Conservation (phyloP, 495 filamentous ascomycete species). For the Penicillium samsonianum region DNA sequence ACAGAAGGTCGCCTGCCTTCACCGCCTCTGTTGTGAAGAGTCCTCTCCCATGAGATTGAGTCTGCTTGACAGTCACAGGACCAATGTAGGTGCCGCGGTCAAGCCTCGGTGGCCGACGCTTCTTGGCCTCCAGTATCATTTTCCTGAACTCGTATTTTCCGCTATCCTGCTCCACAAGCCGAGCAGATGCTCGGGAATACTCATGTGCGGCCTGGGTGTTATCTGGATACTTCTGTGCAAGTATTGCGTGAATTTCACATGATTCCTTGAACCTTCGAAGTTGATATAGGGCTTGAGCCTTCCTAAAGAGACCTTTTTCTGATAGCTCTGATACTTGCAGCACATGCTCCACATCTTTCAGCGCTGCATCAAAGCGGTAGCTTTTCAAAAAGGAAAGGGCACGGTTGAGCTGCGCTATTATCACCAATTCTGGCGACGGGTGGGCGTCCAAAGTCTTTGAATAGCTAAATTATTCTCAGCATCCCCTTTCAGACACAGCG, state of each 20-base stretch:
- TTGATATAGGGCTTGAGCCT: slow-evolving; percentile 48
- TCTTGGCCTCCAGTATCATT: slow-evolving; percentile 39
- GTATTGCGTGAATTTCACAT: slow-evolving; percentile 24
- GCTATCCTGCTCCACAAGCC: slow-evolving; percentile 23
- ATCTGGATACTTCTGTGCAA: slow-evolving; percentile 28
- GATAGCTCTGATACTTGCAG: slow-evolving; percentile 25
- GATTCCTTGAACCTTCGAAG: slow-evolving; percentile 45
- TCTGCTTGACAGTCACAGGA: slow-evolving; percentile 28
- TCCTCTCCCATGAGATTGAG: slow-evolving; percentile 39
- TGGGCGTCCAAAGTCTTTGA: slow-evolving; percentile 26
- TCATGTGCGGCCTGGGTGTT: slow-evolving; percentile 22
- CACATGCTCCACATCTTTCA: slow-evolving; percentile 42
- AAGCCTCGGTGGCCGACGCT: slow-evolving; percentile 35
- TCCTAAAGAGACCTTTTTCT: slow-evolving; percentile 50
- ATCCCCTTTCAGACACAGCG: slow-evolving; percentile 8
- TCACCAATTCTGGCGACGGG: slow-evolving; percentile 16
- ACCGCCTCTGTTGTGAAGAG: slow-evolving; percentile 52
- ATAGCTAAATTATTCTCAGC: slow-evolving; percentile 27
- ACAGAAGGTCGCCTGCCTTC: slow-evolving; percentile 52
- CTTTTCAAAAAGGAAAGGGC: slow-evolving; percentile 46
- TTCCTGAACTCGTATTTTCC: slow-evolving; percentile 48
- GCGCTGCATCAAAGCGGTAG: slow-evolving; percentile 49
- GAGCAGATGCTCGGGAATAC: slow-evolving; percentile 18
- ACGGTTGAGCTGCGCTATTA: slow-evolving; percentile 43
- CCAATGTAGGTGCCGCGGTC: slow-evolving; percentile 51